These are phyloP conservation scores for Colletotrichum sp. DNA, from an alignment of 2,329 filamentous ascomycete genomes.

Conservation along the genomic window DNA sequence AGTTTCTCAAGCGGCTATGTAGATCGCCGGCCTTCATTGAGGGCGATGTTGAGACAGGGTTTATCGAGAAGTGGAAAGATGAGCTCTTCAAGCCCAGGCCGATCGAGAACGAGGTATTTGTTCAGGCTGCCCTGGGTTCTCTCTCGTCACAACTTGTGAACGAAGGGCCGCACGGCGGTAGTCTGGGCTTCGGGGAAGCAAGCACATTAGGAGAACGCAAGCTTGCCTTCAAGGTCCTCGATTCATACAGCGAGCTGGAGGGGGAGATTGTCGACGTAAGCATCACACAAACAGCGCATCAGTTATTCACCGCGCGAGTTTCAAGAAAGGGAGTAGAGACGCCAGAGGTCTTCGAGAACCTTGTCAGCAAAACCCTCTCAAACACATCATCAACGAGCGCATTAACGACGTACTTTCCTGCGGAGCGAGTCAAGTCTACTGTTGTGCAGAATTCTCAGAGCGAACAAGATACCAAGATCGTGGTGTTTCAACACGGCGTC, in stretches of 20 bases:
- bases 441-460: constrained; percentile 64
- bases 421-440: constrained; percentile 79
- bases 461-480: constrained; percentile 66
- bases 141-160: constrained; percentile 4
- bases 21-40: constrained; percentile 80
- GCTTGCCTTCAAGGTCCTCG: constrained; percentile 60
- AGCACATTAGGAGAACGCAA: constrained; percentile 47
- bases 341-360: constrained; percentile 46
- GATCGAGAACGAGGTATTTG: constrained; percentile 75
- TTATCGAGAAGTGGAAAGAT: constrained; percentile 86
- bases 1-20: constrained; percentile 91
- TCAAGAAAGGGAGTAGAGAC: constrained; percentile 43
- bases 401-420: constrained; percentile 80
- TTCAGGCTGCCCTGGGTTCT: constrained; percentile 80
- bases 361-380: constrained; percentile 45
- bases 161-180: constrained; percentile 48
- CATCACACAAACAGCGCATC: constrained; percentile 52
- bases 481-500: constrained; percentile 75
- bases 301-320: constrained; percentile 52
- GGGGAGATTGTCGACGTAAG: constrained; percentile 64
- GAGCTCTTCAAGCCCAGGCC: constrained; percentile 74
- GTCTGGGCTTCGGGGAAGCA: constrained; percentile 59
- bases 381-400: constrained; percentile 31
- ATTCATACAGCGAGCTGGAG: constrained; percentile 67
- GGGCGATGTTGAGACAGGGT: constrained; percentile 93